A percentile compares a stretch with the other conserved stretches of the same genome.
Conservation (phyloP, 129 eudicot species). For the Lonicera japonica region DNA sequence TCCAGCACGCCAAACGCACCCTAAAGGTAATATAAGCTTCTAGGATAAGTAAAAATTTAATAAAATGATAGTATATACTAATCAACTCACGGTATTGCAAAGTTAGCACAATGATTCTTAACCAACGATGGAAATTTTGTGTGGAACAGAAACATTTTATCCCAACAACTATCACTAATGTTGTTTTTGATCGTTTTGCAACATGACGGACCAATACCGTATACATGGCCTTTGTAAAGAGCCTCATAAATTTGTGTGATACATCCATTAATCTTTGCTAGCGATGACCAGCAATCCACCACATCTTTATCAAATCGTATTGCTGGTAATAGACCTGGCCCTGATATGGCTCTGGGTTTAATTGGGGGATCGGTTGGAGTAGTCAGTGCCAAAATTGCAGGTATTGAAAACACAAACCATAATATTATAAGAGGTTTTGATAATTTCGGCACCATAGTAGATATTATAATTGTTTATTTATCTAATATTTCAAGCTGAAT, state of each 20-base stretch:
- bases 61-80: no score
- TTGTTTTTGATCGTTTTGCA: constrained; percentile 1
- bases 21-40: no score
- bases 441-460: neutral
- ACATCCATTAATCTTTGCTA: neutral
- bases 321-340: constrained; percentile 7
- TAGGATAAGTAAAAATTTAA: no score
- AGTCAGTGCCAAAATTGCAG: neutral
- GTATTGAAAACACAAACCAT: neutral
- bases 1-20: no score
- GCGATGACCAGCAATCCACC: neutral
- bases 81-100: no score
- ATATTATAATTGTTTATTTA: neutral
- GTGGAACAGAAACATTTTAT: constrained; percentile 12
- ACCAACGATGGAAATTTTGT: neutral
- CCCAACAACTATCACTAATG: constrained; percentile 16
- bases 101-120: constrained; percentile 1
- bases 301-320: neutral
- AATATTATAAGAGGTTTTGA: neutral
- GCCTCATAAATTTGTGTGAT: neutral
- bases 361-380: neutral
- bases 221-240: neutral
- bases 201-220: constrained; percentile 10
- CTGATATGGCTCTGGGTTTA: neutral
- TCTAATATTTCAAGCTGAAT: neutral